Evolutionary conservation across 257 asterid species (phyloP).

Genomic region (Apocynum venetum): DNA sequence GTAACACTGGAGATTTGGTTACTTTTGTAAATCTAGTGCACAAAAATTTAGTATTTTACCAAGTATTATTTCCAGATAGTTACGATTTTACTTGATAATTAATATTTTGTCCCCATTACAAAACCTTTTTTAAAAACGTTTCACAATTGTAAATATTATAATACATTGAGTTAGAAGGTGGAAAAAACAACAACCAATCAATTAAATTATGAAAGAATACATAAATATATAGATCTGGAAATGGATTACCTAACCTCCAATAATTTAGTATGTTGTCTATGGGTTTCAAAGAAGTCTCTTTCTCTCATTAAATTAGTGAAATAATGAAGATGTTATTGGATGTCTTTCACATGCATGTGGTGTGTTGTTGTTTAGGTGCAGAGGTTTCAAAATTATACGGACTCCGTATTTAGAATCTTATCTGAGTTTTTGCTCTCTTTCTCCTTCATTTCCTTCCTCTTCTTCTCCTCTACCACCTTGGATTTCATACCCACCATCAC

Average conservation of each 20-base stretch:
- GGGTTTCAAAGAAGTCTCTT: not conserved
- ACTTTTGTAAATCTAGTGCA: too few relatives aligned
- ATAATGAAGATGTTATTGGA: constrained; percentile 3
- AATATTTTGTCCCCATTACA: too few relatives aligned
- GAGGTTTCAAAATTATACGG: not conserved
- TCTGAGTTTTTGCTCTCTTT: not conserved
- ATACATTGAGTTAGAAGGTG: not conserved
- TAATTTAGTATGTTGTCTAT: not conserved
- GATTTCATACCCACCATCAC: not conserved
- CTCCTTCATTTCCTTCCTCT: not conserved
- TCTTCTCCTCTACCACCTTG: not conserved
- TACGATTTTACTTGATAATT: too few relatives aligned
- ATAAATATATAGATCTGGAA: not conserved
- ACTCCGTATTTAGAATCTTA: constrained; percentile 11
- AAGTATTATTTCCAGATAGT: too few relatives aligned
- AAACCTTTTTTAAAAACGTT: too few relatives aligned
- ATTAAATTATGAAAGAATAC: not conserved
- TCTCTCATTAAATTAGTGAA: constrained; percentile 4
- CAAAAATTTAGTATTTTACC: too few relatives aligned
- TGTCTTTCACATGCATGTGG: constrained; percentile 11
- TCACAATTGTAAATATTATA: too few relatives aligned
- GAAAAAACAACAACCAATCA: not conserved
- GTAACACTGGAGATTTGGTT: too few relatives aligned
- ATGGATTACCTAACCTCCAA: constrained; percentile 5
- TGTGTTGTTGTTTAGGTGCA: constrained; percentile 15